Evolutionary conservation across 2,329 filamentous ascomycete species (phyloP), one percentile per base, ranked within the genome.

Genomic region (Cordyceps cicadae): DNA sequence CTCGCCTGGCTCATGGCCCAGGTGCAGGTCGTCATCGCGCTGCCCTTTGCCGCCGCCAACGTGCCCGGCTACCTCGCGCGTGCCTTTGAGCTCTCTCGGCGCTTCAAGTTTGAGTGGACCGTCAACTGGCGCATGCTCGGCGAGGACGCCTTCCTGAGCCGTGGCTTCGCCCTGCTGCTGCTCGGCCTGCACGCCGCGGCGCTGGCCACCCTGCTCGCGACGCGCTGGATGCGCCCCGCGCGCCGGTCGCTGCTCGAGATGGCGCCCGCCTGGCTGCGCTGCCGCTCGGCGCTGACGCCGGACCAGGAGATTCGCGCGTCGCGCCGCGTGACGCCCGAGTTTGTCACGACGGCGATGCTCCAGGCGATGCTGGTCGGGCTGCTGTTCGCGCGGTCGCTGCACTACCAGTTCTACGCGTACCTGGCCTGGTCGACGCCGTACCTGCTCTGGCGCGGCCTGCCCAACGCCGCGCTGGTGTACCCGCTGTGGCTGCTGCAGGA

Each of bases 61-160:
- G 74, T 86, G 21, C 73, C 75, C 62, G 89, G 87, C 32, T 99
- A 99, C 71, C 70, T 95, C 19, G 82, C 84, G 52, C 82, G 89
- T 64, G 92, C 94, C 0, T 99, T 99, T 70, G 92, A 99, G 76
- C 81, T 99, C 62, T 92, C 89, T 52, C 83, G 94, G 59, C 86
- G 90, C 67, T 99, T 99, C 76, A 81, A 96, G 68, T 97, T 93
- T 79, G 92, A 93, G 75, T 99, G 94, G 94, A 99, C 94, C 0
- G 94, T 99, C 66, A 99, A 99, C 74, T 99, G 94, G 94, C 86
- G 92, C 59, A 97, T 97, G 71, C 76, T 97, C n/a, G 87, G 89
- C 17, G 92, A 97, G 74, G 83, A 89, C 7, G 74, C 77, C 0
- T 99, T 99, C 68, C 81, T 95, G 52, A 82, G 80, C 66, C 82